Base-by-base conservation (phyloP, 768 basidiomycete genomes). In the Podaxis carcinomalis region DNA sequence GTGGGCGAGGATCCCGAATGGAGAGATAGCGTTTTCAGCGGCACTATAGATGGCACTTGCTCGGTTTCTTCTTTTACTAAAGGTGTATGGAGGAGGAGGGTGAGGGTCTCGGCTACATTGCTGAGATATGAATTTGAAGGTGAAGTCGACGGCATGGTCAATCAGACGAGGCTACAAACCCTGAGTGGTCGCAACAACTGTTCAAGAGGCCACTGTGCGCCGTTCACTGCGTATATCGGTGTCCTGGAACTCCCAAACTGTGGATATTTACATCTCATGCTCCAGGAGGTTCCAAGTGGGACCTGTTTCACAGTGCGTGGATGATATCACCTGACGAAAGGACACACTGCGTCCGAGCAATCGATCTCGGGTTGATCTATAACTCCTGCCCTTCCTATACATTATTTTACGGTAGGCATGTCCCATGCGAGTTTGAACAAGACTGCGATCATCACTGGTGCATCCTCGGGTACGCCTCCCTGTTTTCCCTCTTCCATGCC, bases 401-500 rank as follows among this genome's bases (percentile, higher is more conserved):
- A 11, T 23, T 21, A 7, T 4, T 21, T 3, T 47, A 23, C 23
- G 6, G 28, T 32, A 9, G 50, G 32, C 19, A 59, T 63, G 63
- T 47, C 49, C 23, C 61, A 56, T 37, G 35, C 49, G 44, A 44
- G 40, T 67, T 39, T n/a, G 60, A 40, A 64, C 4, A 72, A 70
- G 54, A 75, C 71, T 28, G 76, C 74, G 10, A 73, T 78, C 19
- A 64, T 77, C 5, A 78, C 76, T 60, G 81, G 80, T 11, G 77
- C 72, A 36, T 90, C 88, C 21, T 85, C 87, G 58, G 90, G 90
- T 68, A 63, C 19, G 35, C n/a, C n/a, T 50, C 21, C 28, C 39
- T 19, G 14, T 49, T 13, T 16, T n/a, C 16, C 23, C 19, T 7
- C 6, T 57, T 37, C 10, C 16, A 13, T 7, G 4, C 6, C 21